Evolutionary conservation across 305 asterid species (phyloP), one percentile per base, ranked within the genome.

Genomic region (Fraxinus paxiana): DNA sequence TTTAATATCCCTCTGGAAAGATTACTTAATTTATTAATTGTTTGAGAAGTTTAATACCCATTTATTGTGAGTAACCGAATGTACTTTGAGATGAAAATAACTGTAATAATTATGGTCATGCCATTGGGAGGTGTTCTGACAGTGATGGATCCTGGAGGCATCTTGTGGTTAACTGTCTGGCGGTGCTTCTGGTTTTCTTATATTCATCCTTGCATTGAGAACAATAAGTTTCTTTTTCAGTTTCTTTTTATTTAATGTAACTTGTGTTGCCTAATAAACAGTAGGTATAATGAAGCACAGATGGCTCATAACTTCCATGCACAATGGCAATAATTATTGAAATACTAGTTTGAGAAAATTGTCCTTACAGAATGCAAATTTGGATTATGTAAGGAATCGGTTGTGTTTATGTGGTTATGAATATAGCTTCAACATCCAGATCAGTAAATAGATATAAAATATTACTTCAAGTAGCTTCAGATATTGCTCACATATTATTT

Each of bases 61-160:
- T 65, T 65, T 82, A 82, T 73, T 34, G 15, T 77, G 75, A 77
- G 80, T 74, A 51, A 73, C 56, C 24, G 46, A 33, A 77, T 34
- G 8, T 35, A 22, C 22, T 35, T 51, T 43, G 22, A n/a, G 73
- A 51, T 48, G 12, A 80, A 76, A 73, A 82, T 56, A 75, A 31
- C 63, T 8, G 65, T 34, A 13, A 76, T 26, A 20, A 73, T 73
- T 38, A 65, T 72, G 10, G 43, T 37, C 38, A 34, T 7, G 34
- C 1, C 34, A 30, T 71, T 71, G 26, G 80, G 80, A 79, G 5
- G 41, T 34, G 76, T 17, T 6, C 2, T 24, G n/a, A 56, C 4
- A 18, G 71, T 63, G 71, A 18, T 6, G 70, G 31, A 20, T n/a
- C 65, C 22, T 61, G 71, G 33, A 61, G 17, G 72, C 34, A 63